Conservation (phyloP, 257 asterid genomes). For the Solanum dulcamara region DNA sequence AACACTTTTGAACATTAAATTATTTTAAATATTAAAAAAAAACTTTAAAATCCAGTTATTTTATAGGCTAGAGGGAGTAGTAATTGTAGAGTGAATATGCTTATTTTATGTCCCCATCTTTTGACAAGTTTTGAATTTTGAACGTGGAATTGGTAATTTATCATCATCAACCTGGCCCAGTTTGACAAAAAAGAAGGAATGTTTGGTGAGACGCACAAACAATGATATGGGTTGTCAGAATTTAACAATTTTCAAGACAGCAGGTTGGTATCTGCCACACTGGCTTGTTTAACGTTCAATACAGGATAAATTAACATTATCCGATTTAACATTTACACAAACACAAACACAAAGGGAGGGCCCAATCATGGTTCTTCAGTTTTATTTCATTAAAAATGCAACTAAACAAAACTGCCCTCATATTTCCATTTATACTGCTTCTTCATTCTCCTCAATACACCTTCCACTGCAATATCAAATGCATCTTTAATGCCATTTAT, state of each 20-base stretch:
- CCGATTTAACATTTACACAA: too few relatives aligned
- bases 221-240: not conserved
- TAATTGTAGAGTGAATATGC: not conserved
- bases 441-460: constrained; percentile 41
- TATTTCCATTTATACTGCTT: constrained; percentile 8
- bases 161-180: not conserved
- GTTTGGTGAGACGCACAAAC: not conserved
- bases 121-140: not conserved
- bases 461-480: constrained; percentile 72
- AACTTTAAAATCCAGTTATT: too few relatives aligned
- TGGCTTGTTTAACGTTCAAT: not conserved
- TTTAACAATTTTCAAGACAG: not conserved
- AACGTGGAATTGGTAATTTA: not conserved
- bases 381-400: too few relatives aligned
- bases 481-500: constrained; percentile 61
- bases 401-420: not conserved
- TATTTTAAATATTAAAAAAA: too few relatives aligned
- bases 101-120: not conserved
- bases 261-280: not conserved
- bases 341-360: too few relatives aligned
- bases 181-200: not conserved
- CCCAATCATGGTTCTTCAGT: too few relatives aligned
- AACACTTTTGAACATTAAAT: too few relatives aligned
- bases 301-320: not conserved
- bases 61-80: too few relatives aligned